phyloP scores from a whole-genome alignment of 1,284 basidiomycete genomes.

The Rhodotorula mucilaginosa region DNA sequence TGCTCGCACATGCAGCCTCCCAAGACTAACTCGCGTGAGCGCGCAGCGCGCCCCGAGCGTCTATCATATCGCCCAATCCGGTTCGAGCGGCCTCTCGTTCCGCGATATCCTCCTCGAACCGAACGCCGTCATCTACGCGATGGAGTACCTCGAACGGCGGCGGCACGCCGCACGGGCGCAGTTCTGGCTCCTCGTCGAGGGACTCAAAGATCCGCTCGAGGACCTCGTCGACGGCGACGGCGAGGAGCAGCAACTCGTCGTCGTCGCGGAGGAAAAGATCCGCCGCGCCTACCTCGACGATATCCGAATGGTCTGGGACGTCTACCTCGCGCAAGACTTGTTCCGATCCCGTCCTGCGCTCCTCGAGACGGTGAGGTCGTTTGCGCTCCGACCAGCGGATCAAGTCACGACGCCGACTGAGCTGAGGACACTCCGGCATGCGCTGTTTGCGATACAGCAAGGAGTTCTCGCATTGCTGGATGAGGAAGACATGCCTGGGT shows the following conservation, averaged over 20 bases:
- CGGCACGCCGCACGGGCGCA: conserved; percentile 81
- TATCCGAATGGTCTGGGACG: conserved; percentile 76
- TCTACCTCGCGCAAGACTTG: conserved; percentile 70
- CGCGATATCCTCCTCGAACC: conserved; percentile 80
- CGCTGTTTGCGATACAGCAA: conserved; percentile 76
- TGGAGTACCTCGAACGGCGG: conserved; percentile 95
- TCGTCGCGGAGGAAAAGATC: background rate
- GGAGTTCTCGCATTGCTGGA: conserved; percentile 86
- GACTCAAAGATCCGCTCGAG: conserved; percentile 94
- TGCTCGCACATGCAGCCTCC: too few relatives aligned
- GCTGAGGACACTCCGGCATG: conserved; percentile 65
- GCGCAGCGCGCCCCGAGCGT: conserved; percentile 14
- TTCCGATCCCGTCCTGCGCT: conserved; percentile 66
- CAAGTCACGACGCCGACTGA: conserved; percentile 52
- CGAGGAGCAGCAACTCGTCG: background rate
- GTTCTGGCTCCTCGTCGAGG: conserved; percentile 95
- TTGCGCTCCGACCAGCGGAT: conserved; percentile 53
- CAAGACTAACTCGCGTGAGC: too few relatives aligned
- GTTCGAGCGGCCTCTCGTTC: conserved; percentile 47
- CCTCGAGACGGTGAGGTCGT: conserved; percentile 65
- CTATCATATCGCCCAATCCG: background rate
- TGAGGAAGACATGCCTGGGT: conserved; percentile 77
- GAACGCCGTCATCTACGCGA: conserved; percentile 86
- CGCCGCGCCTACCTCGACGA: conserved; percentile 61
- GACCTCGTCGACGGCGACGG: conserved; percentile 45